These are phyloP conservation scores for Euphrasia arctica DNA, from an alignment of 305 asterid species.

Conservation along the genomic window DNA sequence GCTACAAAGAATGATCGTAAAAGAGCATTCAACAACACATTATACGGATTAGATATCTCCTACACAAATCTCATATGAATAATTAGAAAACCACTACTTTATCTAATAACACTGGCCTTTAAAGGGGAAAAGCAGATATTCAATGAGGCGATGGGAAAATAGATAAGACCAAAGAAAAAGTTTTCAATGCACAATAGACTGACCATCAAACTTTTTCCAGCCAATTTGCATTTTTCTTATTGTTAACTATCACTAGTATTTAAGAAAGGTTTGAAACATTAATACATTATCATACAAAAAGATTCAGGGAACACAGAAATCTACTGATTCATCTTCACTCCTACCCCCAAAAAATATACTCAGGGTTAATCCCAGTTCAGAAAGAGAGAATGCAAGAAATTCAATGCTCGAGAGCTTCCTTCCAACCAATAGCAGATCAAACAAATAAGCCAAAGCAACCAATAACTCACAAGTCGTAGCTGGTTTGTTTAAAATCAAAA, in stretches of 20 bases:
- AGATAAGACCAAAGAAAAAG: neutral
- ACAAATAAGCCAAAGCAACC: constrained; percentile 5
- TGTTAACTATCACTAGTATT: neutral
- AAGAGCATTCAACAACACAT: constrained; percentile 4
- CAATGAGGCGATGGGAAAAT: neutral
- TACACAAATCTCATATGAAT: neutral
- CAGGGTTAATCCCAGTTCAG: neutral
- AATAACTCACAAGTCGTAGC: constrained; percentile 10
- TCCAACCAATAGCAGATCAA: constrained; percentile 6
- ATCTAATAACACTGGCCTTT: constrained; percentile 3
- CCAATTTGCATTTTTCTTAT: neutral
- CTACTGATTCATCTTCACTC: neutral
- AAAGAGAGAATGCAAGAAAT: neutral
- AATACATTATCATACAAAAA: neutral
- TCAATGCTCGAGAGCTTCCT: constrained; percentile 1
- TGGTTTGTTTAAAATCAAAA: constrained; percentile 16
- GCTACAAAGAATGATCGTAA: constrained; percentile 6
- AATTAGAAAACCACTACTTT: neutral
- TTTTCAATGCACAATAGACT: too few species aligned
- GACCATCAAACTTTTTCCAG: too few species aligned
- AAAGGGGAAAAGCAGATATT: constrained; percentile 3
- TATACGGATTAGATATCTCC: neutral
- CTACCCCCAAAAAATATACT: neutral
- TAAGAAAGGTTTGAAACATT: neutral
- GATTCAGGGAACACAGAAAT: neutral